Percentiles rank a stretch among this genome's conserved stretches.
These are phyloP conservation scores for Prunus mongolica DNA, from an alignment of 306 rosid species.

Conservation along the genomic window DNA sequence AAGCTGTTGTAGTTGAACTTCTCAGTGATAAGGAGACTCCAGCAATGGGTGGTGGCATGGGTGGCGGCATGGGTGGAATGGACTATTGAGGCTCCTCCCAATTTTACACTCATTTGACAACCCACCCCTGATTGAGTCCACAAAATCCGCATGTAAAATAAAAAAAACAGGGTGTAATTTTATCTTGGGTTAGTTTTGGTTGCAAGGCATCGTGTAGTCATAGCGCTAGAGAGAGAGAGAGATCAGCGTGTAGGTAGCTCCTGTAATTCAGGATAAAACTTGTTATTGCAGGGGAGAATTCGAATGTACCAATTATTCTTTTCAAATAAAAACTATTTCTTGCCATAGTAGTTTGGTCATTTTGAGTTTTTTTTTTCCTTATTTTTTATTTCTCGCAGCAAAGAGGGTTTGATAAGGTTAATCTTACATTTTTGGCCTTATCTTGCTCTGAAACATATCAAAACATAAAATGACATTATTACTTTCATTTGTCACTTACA, in stretches of 20 bases:
- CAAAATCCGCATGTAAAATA: conserved; percentile 1
- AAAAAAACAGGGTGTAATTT: background rate
- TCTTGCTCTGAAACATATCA: no score
- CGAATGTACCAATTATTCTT: conserved; percentile 6
- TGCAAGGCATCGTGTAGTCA: conserved; percentile 43
- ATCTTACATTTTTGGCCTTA: no score
- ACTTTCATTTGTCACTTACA: no score
- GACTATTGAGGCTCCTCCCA: conserved; percentile 40
- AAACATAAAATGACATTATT: no score
- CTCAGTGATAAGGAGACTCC: conserved; percentile 67
- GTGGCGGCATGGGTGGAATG: conserved; percentile 58
- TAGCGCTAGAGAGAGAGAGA: background rate
- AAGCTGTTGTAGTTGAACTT: conserved; percentile 77
- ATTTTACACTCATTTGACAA: background rate
- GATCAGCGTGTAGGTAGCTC: conserved; percentile 35
- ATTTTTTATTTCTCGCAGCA: no score
- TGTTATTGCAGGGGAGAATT: conserved; percentile 10
- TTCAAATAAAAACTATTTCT: background rate
- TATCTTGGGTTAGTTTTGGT: conserved; percentile 14
- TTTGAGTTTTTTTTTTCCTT: background rate
- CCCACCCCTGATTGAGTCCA: background rate
- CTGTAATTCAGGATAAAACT: conserved; percentile 5
- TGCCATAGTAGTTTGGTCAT: background rate
- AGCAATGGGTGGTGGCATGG: conserved; percentile 64
- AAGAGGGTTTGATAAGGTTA: no score